Percentiles rank a stretch among this genome's conserved stretches.
These are phyloP conservation scores for Boletus austroedulis DNA, from an alignment of 1,284 basidiomycete species.

Conservation along the genomic window DNA sequence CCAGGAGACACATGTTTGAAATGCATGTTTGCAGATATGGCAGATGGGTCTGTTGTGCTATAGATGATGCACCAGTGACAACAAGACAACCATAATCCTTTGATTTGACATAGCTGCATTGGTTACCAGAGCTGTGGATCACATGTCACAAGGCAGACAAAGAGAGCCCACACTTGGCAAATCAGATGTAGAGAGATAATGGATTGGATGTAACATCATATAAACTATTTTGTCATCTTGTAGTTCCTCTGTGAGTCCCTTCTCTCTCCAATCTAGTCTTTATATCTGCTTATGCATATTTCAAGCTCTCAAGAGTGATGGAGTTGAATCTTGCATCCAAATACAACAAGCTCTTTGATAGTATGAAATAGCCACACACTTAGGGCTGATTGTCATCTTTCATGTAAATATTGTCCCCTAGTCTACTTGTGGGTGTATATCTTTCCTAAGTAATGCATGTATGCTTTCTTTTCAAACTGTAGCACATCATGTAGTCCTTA, in stretches of 20 bases:
- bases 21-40: conserved; percentile 87
- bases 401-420: background rate
- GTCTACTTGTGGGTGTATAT: background rate
- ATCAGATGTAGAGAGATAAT: conserved; percentile 93
- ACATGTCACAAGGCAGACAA: conserved; percentile 91
- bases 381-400: background rate
- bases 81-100: conserved; percentile 63
- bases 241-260: background rate
- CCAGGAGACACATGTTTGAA: conserved; percentile 89
- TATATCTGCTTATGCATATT: background rate
- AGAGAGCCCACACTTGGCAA: conserved; percentile 83
- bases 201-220: conserved; percentile 77
- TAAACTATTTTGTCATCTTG: background rate
- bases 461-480: too few species aligned
- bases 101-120: conserved; percentile 93
- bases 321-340: background rate
- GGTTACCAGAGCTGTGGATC: conserved; percentile 88
- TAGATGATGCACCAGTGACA: background rate
- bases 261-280: background rate
- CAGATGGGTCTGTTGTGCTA: conserved; percentile 45
- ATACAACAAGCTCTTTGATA: background rate
- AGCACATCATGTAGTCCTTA: too few species aligned
- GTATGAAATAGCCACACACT: background rate
- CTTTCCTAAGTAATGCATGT: background rate
- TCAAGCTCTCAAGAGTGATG: background rate